phyloP scores from a whole-genome alignment of 371 early-diverging fungal species.

The Mortierella sp. region DNA sequence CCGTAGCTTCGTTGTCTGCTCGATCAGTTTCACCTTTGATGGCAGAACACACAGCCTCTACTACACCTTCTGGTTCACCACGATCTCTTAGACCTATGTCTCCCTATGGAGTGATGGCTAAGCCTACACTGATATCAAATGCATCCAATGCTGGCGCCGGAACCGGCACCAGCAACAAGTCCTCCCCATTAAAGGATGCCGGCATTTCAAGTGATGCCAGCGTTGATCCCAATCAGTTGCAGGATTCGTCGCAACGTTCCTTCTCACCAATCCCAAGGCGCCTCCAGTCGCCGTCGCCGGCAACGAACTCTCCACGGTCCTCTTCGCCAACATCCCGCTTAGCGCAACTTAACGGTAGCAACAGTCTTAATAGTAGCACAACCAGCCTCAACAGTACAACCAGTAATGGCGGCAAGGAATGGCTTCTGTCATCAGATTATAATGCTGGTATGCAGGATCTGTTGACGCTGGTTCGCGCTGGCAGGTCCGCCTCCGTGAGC shows the following conservation, averaged over 20 bases:
- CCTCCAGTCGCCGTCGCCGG: conserved; percentile 44
- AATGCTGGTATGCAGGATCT: conserved; percentile 55
- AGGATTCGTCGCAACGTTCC: conserved; percentile 16
- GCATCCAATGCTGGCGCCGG: conserved; percentile 4
- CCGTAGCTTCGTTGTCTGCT: conserved; percentile 34
- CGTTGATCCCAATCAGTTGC: background rate
- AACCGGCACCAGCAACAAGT: background rate
- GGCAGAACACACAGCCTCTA: conserved; percentile 19
- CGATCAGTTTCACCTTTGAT: conserved; percentile 45
- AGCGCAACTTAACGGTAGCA: conserved; percentile 9
- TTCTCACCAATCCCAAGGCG: conserved; percentile 48
- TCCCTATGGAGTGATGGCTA: conserved; percentile 39
- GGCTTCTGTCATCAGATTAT: conserved; percentile 54
- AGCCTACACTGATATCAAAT: conserved; percentile 24
- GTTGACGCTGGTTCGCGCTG: conserved; percentile 50
- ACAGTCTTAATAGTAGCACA: conserved; percentile 9
- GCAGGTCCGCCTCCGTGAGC: conserved; percentile 48
- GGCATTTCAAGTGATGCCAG: background rate
- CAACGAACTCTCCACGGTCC: background rate
- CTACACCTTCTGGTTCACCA: conserved; percentile 10
- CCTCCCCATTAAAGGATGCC: conserved; percentile 36
- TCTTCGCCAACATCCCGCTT: conserved; percentile 4
- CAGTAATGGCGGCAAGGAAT: conserved; percentile 31
- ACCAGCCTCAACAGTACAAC: conserved; percentile 3
- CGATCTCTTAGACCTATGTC: conserved; percentile 22